Conservation (phyloP, 805 yeast species). For the Saturnispora sanitii region DNA sequence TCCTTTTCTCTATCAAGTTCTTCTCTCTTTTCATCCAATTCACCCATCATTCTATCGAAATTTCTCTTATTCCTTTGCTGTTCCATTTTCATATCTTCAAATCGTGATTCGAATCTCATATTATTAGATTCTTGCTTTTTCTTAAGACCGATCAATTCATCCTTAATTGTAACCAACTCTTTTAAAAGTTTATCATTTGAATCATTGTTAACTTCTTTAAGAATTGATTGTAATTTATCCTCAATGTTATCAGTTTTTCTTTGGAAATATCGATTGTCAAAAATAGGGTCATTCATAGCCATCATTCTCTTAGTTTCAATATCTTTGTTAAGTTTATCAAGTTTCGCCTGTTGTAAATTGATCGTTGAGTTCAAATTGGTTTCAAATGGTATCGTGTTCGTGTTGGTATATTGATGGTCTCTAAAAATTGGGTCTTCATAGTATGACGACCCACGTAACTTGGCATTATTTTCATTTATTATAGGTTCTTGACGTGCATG, state of each 20-base stretch:
- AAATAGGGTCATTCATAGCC: conserved; percentile 2
- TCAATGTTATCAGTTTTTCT: conserved; percentile 8
- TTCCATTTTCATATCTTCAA: conserved; percentile 53
- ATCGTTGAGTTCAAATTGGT: conserved; percentile 2
- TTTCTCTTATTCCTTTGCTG: conserved; percentile 19
- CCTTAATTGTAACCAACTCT: conserved; percentile 17
- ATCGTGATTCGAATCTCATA: conserved; percentile 59
- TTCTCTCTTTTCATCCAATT: conserved; percentile 21
- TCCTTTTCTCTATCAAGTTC: conserved; percentile 22
- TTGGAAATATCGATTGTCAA: conserved; percentile 9
- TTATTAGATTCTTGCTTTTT: conserved; percentile 37
- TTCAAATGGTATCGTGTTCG: not conserved
- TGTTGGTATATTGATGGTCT: not conserved
- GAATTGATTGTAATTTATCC: conserved; percentile 12
- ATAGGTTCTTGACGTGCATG: not conserved
- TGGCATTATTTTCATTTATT: too few species aligned
- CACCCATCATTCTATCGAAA: conserved; percentile 19
- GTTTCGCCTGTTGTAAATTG: not conserved
- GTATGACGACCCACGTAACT: too few species aligned
- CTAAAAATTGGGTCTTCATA: not conserved
- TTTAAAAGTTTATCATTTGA: conserved; percentile 13
- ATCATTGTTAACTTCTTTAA: conserved; percentile 15
- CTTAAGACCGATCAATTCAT: conserved; percentile 17
- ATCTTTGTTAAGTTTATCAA: conserved; percentile 11
- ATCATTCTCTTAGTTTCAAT: conserved; percentile 3